Base-by-base conservation (phyloP, 2,329 filamentous ascomycete genomes). In the Calonectria pteridis region DNA sequence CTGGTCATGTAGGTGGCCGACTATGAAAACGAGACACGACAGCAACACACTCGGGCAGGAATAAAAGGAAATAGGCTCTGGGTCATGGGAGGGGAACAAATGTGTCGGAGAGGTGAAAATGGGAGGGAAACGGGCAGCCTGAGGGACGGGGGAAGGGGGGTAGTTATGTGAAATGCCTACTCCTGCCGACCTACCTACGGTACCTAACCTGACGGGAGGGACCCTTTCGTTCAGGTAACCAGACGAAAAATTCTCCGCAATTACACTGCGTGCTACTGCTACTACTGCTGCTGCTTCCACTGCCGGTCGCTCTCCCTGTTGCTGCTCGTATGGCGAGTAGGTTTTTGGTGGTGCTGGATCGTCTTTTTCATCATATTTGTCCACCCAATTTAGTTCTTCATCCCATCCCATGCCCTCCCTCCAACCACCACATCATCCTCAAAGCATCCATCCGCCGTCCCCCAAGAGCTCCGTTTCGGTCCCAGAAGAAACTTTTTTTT, bases 131-230 rank as follows among this genome's bases (percentile, higher is more conserved):
- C 73, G 76, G 79, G 78, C 74, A 76, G 76, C 71, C 76, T 80
- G 74, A 81, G 78, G 77, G 78, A 81, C 78, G 82, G 82, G 83
- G 82, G 78, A 81, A 80, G 80, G 81, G 81, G 81, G 82, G 80
- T 81, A 84, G 82, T 82, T 84, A 84, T 83, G 82, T 82, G 83
- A 82, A 81, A 81, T 79, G 81, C 79, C 76, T 77, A 72, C 55
- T 62, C 55, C 55, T 62, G 55, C 55, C 55, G 55, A 35, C 70
- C 69, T 73, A 73, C 73, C 66, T 75, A 58, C 71, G 73, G 75
- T 78, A 73, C 76, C 74, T 76, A 77, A 66, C 77, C 74, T 74
- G 75, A 76, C 78, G 62, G 66, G 67, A 69, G 66, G 67, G 67
- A 64, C 72, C 68, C 68, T 73, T 74, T 66, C 50, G 26, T 68